These are phyloP conservation scores for Guillardia theta DNA, from an alignment of 78 protist species.

Conservation along the genomic window DNA sequence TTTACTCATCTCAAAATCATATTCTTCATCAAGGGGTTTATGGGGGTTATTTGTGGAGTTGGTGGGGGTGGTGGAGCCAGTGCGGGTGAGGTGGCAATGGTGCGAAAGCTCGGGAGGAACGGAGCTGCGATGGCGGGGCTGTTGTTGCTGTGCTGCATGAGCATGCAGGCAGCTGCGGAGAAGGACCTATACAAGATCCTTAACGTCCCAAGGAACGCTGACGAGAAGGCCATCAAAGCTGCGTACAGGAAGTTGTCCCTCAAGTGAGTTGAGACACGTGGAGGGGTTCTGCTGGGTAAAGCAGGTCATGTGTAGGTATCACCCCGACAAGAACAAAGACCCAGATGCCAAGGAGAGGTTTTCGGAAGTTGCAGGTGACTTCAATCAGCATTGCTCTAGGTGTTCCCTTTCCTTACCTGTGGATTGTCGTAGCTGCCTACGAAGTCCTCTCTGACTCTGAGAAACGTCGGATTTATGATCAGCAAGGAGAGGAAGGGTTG, in stretches of 20 bases:
- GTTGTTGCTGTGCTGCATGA: not conserved
- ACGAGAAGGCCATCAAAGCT: not conserved
- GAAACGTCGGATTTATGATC: conserved; percentile 88
- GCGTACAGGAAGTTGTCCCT: not conserved
- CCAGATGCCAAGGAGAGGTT: not conserved
- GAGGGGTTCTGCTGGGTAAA: not conserved
- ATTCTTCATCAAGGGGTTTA: no score
- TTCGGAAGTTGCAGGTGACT: not conserved
- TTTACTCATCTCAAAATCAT: no score
- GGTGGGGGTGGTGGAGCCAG: no score
- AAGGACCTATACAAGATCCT: not conserved
- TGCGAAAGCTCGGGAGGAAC: no score
- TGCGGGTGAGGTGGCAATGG: no score
- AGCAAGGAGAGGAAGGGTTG: conserved; percentile 90
- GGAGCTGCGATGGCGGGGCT: not conserved
- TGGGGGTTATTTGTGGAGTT: no score
- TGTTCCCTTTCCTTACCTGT: not conserved
- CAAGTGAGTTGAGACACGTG: not conserved
- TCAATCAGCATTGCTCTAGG: not conserved
- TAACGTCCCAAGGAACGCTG: not conserved
- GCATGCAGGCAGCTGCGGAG: not conserved
- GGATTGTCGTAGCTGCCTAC: conserved; percentile 65
- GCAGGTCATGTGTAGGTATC: not conserved
- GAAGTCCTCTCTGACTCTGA: conserved; percentile 85
- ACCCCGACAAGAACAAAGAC: not conserved